Evolutionary conservation across 2,329 filamentous ascomycete species (phyloP).

Genomic region (Alternaria conjuncta): DNA sequence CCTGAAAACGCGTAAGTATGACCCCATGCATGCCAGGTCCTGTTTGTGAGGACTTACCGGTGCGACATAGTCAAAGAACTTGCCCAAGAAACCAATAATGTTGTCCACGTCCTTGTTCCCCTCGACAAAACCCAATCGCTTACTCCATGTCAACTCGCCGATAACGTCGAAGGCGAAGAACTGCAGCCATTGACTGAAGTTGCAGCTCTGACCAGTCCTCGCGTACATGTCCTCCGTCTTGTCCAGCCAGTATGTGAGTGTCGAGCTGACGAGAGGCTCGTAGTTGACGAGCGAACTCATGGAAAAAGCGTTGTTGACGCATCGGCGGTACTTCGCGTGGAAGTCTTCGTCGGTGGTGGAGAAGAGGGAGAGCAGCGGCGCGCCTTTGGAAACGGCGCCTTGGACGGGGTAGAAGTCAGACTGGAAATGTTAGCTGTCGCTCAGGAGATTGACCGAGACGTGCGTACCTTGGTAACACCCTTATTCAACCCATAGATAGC

Average conservation of each 20-base stretch:
- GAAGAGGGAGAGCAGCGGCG: conserved; percentile 74
- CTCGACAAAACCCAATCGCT: conserved; percentile 77
- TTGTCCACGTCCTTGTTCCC: conserved; percentile 76
- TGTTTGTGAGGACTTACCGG: conserved; percentile 58
- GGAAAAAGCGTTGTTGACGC: conserved; percentile 77
- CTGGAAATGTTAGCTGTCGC: conserved; percentile 50
- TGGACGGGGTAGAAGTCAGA: conserved; percentile 84
- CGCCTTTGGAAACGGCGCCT: conserved; percentile 72
- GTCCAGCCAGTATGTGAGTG: conserved; percentile 71
- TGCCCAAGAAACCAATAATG: conserved; percentile 69
- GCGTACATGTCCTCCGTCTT: conserved; percentile 54
- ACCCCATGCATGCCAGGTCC: neutral
- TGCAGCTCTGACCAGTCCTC: conserved; percentile 56
- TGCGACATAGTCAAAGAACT: conserved; percentile 73
- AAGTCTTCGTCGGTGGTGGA: conserved; percentile 77
- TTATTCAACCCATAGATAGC: conserved; percentile 83
- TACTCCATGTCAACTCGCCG: conserved; percentile 77
- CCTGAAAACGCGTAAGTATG: conserved; percentile 47
- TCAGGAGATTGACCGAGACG: neutral
- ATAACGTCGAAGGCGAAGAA: conserved; percentile 86
- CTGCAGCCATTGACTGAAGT: conserved; percentile 76
- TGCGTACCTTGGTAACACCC: conserved; percentile 73
- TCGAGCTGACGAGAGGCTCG: conserved; percentile 80
- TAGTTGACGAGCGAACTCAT: conserved; percentile 80
- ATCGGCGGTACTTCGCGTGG: conserved; percentile 75